Evolutionary conservation across 1,284 basidiomycete genomes (phyloP), one percentile per base, ranked within the genome.

Genomic region (Testicularia cyperi): DNA sequence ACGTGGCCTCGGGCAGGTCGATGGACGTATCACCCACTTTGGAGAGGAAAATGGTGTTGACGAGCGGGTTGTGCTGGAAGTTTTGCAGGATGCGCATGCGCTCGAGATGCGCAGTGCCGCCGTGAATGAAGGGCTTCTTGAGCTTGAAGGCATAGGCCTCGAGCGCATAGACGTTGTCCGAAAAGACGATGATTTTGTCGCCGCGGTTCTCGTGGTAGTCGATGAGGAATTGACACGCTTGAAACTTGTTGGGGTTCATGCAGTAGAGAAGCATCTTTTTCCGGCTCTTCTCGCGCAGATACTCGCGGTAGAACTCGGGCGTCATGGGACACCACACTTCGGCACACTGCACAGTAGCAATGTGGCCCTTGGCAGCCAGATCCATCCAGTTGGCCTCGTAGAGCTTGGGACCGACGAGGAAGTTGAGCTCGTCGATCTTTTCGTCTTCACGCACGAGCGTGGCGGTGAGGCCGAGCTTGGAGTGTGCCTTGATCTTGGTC

Each of bases 361-460:
- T 99, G 78, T 99, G 95, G 0, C 95, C 95, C 78, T 98, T 97
- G 49, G 91, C 91, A 23, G 95, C 95, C 64, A 99, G 84, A 78
- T 99, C 95, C 94, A 98, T 98, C 95, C 95, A 99, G 77, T 99
- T 99, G 6, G 95, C 95, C 79, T 99, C 95, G 77, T 98, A 99
- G 32, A 99, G 82, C 80, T 99, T 99, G 4, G 95, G 95, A 1
- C 95, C 95, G 74, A 99, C 97, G 83, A 98, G 88, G 76, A 97
- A 98, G 77, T 97, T 97, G 48, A 99, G 81, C 79, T 99, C 95
- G 23, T 89, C 88, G 69, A 99, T 98, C 81, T 97, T 97, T 78
- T 99, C 95, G 75, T 99, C 95, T 78, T 99, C 95, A 56, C 95
- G 88, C 24, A 99, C 95, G 26, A 98, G 85, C 4, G 95, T 99